Percentiles rank a stretch among this genome's conserved stretches.
Conservation (phyloP, 179 eudicot genomes). For the Drosera spatulata region DNA sequence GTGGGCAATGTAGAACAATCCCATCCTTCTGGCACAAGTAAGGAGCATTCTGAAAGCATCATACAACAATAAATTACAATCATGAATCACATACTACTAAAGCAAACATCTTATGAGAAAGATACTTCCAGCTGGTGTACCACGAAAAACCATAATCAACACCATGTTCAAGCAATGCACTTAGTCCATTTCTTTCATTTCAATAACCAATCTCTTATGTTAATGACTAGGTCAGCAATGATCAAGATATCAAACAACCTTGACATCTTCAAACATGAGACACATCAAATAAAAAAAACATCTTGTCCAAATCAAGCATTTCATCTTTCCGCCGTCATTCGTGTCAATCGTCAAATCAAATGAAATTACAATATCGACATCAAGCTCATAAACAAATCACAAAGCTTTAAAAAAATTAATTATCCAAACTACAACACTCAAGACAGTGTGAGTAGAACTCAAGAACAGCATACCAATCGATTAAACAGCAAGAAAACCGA, state of each 20-base stretch:
- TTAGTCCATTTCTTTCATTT: too few relatives aligned
- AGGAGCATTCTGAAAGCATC: slow-evolving; percentile 71
- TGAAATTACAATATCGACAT: background rate
- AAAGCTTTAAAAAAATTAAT: background rate
- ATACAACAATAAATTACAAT: slow-evolving; percentile 7
- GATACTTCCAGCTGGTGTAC: too few relatives aligned
- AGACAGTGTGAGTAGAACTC: too few relatives aligned
- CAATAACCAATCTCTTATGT: background rate
- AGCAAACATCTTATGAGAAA: background rate
- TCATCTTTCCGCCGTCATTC: too few relatives aligned
- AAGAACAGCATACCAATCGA: slow-evolving; percentile 38
- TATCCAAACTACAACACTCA: background rate
- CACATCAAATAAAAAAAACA: too few relatives aligned
- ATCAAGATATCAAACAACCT: too few relatives aligned
- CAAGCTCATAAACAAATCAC: background rate
- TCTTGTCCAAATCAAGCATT: too few relatives aligned
- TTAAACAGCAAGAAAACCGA: slow-evolving; percentile 46
- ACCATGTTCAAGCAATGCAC: too few relatives aligned
- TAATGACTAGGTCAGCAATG: background rate
- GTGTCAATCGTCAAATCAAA: background rate
- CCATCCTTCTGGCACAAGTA: slow-evolving; percentile 95
- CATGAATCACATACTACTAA: background rate
- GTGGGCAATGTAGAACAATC: slow-evolving; percentile 73
- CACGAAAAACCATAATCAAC: too few relatives aligned
- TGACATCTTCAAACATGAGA: too few relatives aligned